Evolutionary conservation across 768 basidiomycete species (phyloP), one percentile per base, ranked within the genome.

Genomic region (Collybia sordida): DNA sequence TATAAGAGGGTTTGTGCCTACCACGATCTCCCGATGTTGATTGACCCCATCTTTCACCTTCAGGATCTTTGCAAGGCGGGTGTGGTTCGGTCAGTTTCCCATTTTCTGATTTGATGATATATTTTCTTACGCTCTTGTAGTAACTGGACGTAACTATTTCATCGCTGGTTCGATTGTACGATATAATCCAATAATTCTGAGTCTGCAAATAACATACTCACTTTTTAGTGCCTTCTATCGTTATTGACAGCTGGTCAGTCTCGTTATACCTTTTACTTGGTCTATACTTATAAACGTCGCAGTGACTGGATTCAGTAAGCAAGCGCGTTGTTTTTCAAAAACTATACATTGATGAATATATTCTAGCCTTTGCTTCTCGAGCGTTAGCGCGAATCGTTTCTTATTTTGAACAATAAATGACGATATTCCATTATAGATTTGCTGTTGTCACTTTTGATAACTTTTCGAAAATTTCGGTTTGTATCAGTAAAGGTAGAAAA

Each of bases 271-370:
- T 11, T 24, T 31, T 4, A 9, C 15, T 28, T 25, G 22, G 2
- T 15, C 24, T 19, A 4, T 19, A 18, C 34, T 38, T 17, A 38
- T 4, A 11, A 37, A 14, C 19, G 14, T 22, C n/a, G n/a, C 22
- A 54, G 53, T 45, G 14, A 42, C 53, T 6, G 53, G 53, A 3
- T 48, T 54, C 12, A 40, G 53, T 54, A 42, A 39, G 53, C 15
- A 6, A 23, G 18, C 23, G 2, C 4, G 4, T 12, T 23, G n/a
- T 6, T 7, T 17, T n/a, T 12, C 37, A 25, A 4, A 5, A 27
- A 1, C 18, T 9, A 15, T 8, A 8, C 35, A 12, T 15, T 47
- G 14, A 21, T 25, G 18, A 35, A 28, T 17, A 11, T 12, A 19
- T 23, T 7, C n/a, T 22, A 50, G 49, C 42, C 39, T 51, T 49